Evolutionary conservation across 2,329 filamentous ascomycete genomes (phyloP).

Genomic region (Lachnellula hyalina): DNA sequence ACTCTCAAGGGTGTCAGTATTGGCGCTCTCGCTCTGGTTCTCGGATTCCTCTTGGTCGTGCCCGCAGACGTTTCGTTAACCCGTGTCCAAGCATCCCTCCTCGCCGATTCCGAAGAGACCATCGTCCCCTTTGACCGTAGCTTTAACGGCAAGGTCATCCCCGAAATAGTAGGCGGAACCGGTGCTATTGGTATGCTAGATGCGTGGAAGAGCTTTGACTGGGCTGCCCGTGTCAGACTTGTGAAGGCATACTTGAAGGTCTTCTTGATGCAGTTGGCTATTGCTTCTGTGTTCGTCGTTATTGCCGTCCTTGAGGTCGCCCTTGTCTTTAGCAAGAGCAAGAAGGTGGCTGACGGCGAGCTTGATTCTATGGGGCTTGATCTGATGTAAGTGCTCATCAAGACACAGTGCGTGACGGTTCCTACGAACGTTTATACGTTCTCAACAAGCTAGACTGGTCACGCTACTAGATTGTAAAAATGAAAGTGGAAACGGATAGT

Average conservation of each 20-base stretch:
- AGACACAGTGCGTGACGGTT: too few species aligned
- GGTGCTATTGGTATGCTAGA: constrained; percentile 67
- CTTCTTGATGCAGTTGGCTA: constrained; percentile 47
- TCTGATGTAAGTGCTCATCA: background rate
- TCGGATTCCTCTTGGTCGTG: constrained; percentile 61
- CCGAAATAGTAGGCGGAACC: constrained; percentile 66
- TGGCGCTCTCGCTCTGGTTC: constrained; percentile 40
- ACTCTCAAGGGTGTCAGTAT: constrained; percentile 43
- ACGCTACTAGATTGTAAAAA: background rate
- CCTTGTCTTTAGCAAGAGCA: constrained; percentile 37
- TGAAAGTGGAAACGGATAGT: background rate
- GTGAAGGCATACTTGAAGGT: constrained; percentile 73
- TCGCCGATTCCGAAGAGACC: constrained; percentile 74
- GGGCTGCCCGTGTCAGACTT: constrained; percentile 65
- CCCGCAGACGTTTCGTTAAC: constrained; percentile 72
- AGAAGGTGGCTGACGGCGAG: constrained; percentile 7
- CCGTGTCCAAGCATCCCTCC: constrained; percentile 81
- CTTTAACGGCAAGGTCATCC: constrained; percentile 71
- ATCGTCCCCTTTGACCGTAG: constrained; percentile 88
- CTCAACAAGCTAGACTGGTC: background rate
- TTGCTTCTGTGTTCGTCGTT: constrained; percentile 42
- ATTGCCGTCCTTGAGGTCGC: constrained; percentile 49
- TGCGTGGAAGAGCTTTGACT: constrained; percentile 75
- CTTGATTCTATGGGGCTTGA: background rate
- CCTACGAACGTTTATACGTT: too few species aligned